Conservation (phyloP, 176 grass and related monocot genomes). For the Calamus simplicifolius region DNA sequence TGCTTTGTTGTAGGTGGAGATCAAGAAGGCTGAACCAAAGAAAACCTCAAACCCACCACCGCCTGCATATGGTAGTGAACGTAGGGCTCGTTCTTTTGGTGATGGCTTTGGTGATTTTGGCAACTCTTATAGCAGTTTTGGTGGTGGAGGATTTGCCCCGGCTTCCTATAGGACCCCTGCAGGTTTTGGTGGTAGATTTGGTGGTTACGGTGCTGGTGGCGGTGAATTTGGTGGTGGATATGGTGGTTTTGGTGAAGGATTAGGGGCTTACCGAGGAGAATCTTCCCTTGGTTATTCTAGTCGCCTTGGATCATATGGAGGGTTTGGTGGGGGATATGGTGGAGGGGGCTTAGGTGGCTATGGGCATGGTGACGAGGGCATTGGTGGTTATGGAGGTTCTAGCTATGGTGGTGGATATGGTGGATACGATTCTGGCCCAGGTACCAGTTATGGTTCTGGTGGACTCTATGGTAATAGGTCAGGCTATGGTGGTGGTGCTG, state of each 20-base stretch:
- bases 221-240: slow-evolving; percentile 49
- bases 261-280: slow-evolving; percentile 42
- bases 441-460: slow-evolving; percentile 47
- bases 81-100: slow-evolving; percentile 61
- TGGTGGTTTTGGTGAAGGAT: slow-evolving; percentile 49
- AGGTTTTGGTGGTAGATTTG: slow-evolving; percentile 37
- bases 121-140: slow-evolving; percentile 33
- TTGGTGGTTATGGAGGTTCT: slow-evolving; percentile 41
- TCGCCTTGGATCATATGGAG: slow-evolving; percentile 53
- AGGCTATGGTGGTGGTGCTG: slow-evolving; percentile 41
- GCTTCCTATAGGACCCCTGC: slow-evolving; percentile 21
- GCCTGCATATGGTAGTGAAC: slow-evolving; percentile 51
- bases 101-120: slow-evolving; percentile 35
- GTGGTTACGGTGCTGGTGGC: slow-evolving; percentile 18
- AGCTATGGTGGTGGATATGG: slow-evolving; percentile 23
- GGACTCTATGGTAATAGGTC: slow-evolving; percentile 28
- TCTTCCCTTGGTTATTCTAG: slow-evolving; percentile 49
- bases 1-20: slow-evolving; percentile 97
- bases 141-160: slow-evolving; percentile 42
- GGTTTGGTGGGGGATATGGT: slow-evolving; percentile 43
- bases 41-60: slow-evolving; percentile 56
- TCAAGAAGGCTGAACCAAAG: slow-evolving; percentile 99
- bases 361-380: slow-evolving; percentile 27
- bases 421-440: slow-evolving; percentile 22
- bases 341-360: slow-evolving; percentile 44